A percentile compares a stretch with the other conserved stretches of the same genome.
phyloP scores from a whole-genome alignment of 176 grass and related monocot species.

The Ananas comosus region DNA sequence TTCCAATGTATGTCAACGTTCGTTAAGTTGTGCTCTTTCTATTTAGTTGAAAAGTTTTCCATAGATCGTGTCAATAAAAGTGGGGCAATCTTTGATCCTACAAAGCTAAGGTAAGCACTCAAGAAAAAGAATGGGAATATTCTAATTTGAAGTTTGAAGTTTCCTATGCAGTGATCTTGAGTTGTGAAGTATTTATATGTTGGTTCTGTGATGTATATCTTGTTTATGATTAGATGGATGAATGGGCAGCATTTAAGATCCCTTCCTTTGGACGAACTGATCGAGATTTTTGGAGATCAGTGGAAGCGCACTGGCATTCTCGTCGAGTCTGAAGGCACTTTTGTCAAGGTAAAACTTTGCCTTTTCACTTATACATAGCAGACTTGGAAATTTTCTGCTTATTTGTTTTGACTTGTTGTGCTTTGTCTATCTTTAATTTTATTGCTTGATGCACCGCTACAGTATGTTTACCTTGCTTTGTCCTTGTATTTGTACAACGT shows the following conservation, averaged over 20 bases:
- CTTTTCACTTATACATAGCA: background rate
- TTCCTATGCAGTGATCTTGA: no score
- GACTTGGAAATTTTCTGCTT: background rate
- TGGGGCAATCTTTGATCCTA: conserved; percentile 83
- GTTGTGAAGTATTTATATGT: no score
- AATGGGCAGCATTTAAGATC: conserved; percentile 83
- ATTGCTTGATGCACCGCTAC: no score
- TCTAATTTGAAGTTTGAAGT: background rate
- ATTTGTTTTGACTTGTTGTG: no score
- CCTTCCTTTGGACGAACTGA: conserved; percentile 58
- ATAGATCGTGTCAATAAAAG: conserved; percentile 95
- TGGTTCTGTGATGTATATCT: background rate
- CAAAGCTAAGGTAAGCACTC: conserved; percentile 59
- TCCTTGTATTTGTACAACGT: no score
- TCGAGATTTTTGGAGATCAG: conserved; percentile 59
- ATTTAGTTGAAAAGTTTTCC: conserved; percentile 75
- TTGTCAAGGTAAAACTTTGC: conserved; percentile 42
- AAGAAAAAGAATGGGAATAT: background rate
- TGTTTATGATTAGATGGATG: conserved; percentile 62
- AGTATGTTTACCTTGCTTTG: no score
- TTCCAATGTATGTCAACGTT: conserved; percentile 1
- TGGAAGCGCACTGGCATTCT: conserved; percentile 76
- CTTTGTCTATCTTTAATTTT: no score
- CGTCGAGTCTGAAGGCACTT: conserved; percentile 57
- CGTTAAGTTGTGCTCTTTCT: background rate